Percentiles rank a stretch among this genome's conserved stretches.
phyloP scores from a whole-genome alignment of 148 eudicot species.

The Cornus controversa region DNA sequence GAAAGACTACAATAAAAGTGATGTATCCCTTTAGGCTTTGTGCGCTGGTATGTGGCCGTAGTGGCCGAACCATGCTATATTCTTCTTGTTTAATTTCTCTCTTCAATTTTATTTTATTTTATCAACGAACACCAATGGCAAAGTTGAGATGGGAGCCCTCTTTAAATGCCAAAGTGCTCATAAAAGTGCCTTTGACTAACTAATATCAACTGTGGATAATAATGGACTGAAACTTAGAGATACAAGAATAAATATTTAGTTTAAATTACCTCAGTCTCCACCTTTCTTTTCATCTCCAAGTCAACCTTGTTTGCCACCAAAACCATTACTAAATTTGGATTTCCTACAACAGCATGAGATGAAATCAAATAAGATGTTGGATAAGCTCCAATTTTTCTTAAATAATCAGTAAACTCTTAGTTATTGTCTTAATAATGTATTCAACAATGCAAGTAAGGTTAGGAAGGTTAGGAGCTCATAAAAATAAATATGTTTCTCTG shows the following conservation, averaged over 20 bases:
- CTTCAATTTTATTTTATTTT: too few relatives aligned
- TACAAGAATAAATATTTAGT: background rate
- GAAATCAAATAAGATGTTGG: too few relatives aligned
- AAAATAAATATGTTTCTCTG: too few relatives aligned
- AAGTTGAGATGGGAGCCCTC: background rate
- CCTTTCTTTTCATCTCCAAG: constrained; percentile 38
- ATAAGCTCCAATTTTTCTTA: too few relatives aligned
- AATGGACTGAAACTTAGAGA: background rate
- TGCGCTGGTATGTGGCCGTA: too few relatives aligned
- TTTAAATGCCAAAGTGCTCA: background rate
- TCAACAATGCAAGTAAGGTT: background rate
- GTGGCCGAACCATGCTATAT: too few relatives aligned
- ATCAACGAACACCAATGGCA: background rate
- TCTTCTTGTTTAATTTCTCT: too few relatives aligned
- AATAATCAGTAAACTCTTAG: too few relatives aligned
- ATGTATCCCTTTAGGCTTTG: too few relatives aligned
- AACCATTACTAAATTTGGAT: constrained; percentile 36
- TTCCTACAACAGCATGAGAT: constrained; percentile 21
- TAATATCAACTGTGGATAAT: background rate
- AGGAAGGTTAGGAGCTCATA: too few relatives aligned
- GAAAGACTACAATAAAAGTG: too few relatives aligned
- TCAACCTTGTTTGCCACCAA: constrained; percentile 48
- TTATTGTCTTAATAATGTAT: background rate
- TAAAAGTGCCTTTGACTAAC: background rate
- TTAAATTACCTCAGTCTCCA: constrained; percentile 34